A percentile compares a stretch with the other conserved stretches of the same genome.
These are phyloP conservation scores for Hanseniaspora clermontiae DNA, from an alignment of 805 yeast species.

Conservation along the genomic window DNA sequence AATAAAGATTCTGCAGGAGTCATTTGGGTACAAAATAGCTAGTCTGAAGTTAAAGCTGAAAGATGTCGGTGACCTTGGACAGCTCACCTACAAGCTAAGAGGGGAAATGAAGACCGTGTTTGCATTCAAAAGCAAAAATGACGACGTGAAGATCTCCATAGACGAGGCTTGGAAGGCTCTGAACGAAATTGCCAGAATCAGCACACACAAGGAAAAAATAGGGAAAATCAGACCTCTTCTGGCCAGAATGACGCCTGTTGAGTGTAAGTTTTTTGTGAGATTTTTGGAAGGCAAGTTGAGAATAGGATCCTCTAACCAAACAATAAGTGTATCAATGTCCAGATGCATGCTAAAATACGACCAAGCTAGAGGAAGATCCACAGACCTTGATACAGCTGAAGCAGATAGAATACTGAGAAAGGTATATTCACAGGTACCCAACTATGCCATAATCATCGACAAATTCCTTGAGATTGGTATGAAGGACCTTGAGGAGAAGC, in stretches of 20 bases:
- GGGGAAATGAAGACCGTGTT: slow-evolving; percentile 86
- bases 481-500: slow-evolving; percentile 46
- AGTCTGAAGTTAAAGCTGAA: slow-evolving; percentile 65
- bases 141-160: slow-evolving; percentile 44
- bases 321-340: slow-evolving; percentile 71
- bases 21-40: slow-evolving; percentile 68
- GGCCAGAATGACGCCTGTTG: slow-evolving; percentile 72
- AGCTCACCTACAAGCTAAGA: slow-evolving; percentile 74
- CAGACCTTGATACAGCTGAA: slow-evolving; percentile 32
- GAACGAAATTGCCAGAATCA: slow-evolving; percentile 74
- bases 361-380: slow-evolving; percentile 17
- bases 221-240: slow-evolving; percentile 69
- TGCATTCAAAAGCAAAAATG: slow-evolving; percentile 44
- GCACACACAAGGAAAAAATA: slow-evolving; percentile 69
- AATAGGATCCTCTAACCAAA: slow-evolving; percentile 88
- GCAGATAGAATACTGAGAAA: slow-evolving; percentile 76
- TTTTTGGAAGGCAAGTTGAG: slow-evolving; percentile 86
- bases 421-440: slow-evolving; percentile 81
- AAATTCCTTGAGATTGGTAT: slow-evolving; percentile 60
- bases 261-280: slow-evolving; percentile 82
- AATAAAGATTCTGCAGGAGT: slow-evolving; percentile 76
- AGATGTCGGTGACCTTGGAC: slow-evolving; percentile 79
- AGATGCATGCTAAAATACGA: slow-evolving; percentile 69
- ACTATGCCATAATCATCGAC: slow-evolving; percentile 66
- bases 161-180: slow-evolving; percentile 61